Evolutionary conservation across 1,139 yeast genomes (phyloP), one percentile per base, ranked within the genome.

Genomic region (Meyerozyma athensensis): DNA sequence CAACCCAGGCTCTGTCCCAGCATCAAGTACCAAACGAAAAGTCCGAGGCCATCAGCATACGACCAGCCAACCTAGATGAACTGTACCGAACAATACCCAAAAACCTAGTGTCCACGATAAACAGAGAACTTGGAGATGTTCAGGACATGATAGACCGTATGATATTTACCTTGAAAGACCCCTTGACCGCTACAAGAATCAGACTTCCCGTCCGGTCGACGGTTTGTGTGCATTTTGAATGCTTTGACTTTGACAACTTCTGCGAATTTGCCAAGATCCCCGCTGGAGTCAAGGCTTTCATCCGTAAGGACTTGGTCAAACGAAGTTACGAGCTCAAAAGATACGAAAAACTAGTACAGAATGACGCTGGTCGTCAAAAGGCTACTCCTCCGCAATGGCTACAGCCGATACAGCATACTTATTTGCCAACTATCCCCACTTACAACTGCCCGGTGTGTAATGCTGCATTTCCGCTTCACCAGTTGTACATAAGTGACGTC

Each of bases 391-490:
- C 38, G 10, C 31, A 35, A 13, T 17, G 24, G 26, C 16, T 34
- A 22, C 43, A 4, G 37, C 47, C 14, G 37, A 32, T 9, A 33
- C 33, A 31, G 30, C 20, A 26, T 34, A 19, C 33, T 30, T 21
- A 18, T 26, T 24, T 22, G 7, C 43, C 53, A 16, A 49, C 43
- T 26, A 36, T 46, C 18, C 64, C 65, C 4, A 37, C 43, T 3
- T 69, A 65, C 48, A 59, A 54, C 39, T 70, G 76, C 44, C 75
- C 75, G 1, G 50, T 69, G 12, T 70, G 76, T 44, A 70, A 68
- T 45, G 47, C 39, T 16, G 40, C 49, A 30, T 69, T 70, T 43
- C 59, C 58, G 7, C 50, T 69, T 32, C 54, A 53, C 42, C 70
- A 67, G 35, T 47, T 70, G 22, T 54, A 53, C 37, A 66, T 70